phyloP scores from a whole-genome alignment of 306 rosid species.

The Ormosia emarginata region DNA sequence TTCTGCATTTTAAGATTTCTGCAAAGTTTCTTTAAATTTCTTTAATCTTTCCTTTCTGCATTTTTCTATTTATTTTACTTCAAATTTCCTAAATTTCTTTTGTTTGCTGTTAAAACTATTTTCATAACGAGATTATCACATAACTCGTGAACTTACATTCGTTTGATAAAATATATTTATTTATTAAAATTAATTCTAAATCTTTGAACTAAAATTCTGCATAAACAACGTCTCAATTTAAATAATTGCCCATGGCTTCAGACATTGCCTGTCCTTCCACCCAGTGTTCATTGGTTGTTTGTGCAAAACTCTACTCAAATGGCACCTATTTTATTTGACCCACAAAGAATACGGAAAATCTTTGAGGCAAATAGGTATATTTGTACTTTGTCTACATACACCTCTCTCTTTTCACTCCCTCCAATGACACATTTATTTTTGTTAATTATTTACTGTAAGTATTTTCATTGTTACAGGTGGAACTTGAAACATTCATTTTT shows the following conservation, averaged over 20 bases:
- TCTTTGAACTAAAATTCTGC: too few relatives aligned
- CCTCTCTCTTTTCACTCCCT: not conserved
- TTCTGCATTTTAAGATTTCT: too few relatives aligned
- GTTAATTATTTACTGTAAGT: not conserved
- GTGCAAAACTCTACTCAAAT: not conserved
- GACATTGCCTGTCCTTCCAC: not conserved
- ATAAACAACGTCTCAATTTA: not conserved
- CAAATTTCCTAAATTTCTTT: too few relatives aligned
- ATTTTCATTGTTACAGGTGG: slow-evolving; percentile 16
- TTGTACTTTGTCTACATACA: not conserved
- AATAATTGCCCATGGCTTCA: not conserved
- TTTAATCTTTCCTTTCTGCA: too few relatives aligned
- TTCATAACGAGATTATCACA: too few relatives aligned
- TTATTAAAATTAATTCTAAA: too few relatives aligned
- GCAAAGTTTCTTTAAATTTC: too few relatives aligned
- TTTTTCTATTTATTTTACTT: too few relatives aligned
- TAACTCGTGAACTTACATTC: too few relatives aligned
- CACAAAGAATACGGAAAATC: slow-evolving; percentile 10
- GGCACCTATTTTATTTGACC: not conserved
- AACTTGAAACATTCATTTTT: not conserved
- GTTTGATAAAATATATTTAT: too few relatives aligned
- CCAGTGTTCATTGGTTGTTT: not conserved
- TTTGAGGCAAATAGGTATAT: not conserved
- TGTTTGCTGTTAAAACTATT: too few relatives aligned
- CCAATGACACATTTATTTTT: not conserved